Conservation (phyloP, 768 basidiomycete genomes). For the Amylocystis lapponica region DNA sequence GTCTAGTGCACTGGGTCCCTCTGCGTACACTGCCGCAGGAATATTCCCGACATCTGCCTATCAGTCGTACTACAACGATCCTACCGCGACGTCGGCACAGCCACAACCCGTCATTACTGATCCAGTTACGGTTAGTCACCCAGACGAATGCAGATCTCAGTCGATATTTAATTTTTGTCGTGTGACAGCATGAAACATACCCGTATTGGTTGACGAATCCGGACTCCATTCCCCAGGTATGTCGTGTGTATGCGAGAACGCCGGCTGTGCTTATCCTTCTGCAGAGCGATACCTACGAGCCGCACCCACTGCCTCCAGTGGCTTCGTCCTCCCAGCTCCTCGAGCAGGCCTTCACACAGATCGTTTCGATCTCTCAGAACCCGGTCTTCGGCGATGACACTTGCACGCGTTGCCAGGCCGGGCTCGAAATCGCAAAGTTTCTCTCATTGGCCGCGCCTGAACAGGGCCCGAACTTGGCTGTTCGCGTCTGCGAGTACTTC, state of each 20-base stretch:
- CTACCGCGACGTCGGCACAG: conserved; percentile 66
- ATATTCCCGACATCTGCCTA: conserved; percentile 62
- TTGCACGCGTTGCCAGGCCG: conserved; percentile 57
- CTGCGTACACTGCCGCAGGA: conserved; percentile 55
- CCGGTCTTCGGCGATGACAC: conserved; percentile 46
- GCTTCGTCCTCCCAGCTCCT: conserved; percentile 44
- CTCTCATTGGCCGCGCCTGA: conserved; percentile 58
- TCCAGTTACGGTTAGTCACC: conserved; percentile 51
- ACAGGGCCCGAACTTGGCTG: conserved; percentile 49
- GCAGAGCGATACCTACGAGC: conserved; percentile 53
- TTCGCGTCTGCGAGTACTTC: conserved; percentile 57
- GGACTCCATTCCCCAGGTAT: conserved; percentile 45
- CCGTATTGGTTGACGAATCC: conserved; percentile 61
- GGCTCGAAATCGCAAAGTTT: conserved; percentile 60
- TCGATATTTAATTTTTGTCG: background rate
- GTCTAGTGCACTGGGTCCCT: conserved; percentile 23
- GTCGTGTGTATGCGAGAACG: background rate
- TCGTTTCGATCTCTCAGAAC: conserved; percentile 49
- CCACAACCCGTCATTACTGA: conserved; percentile 76
- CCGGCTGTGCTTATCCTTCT: background rate
- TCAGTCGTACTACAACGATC: conserved; percentile 62
- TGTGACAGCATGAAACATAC: conserved; percentile 47
- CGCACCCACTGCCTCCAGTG: conserved; percentile 57
- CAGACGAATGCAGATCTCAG: background rate
- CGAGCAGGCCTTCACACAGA: conserved; percentile 47